A percentile compares a stretch with the other conserved stretches of the same genome.
These are phyloP conservation scores for Aurantiochytrium sp. DNA, from an alignment of 108 stramenopile species.

Conservation along the genomic window DNA sequence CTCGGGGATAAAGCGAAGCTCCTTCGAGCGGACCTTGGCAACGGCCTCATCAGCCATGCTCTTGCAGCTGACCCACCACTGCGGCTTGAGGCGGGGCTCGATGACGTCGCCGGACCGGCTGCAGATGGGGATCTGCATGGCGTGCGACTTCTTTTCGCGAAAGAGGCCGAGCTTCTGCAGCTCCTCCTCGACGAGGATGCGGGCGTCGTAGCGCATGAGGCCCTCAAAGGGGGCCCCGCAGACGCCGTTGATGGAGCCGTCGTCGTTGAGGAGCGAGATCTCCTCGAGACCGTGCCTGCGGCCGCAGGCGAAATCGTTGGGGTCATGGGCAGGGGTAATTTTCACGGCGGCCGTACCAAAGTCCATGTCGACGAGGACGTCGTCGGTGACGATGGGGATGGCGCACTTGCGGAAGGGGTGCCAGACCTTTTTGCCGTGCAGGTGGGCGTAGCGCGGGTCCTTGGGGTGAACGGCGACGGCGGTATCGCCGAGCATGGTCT, in stretches of 20 bases:
- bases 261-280: constrained; percentile 76
- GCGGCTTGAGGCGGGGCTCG: constrained; percentile 97
- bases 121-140: constrained; percentile 93
- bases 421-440: constrained; percentile 86
- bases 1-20: constrained; percentile 82
- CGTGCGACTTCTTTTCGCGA: constrained; percentile 87
- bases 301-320: constrained; percentile 97
- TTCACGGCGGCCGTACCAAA: constrained; percentile 99
- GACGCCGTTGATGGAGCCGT: constrained; percentile 85
- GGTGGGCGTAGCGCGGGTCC: constrained; percentile 89
- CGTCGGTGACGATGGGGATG: constrained; percentile 89
- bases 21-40: constrained; percentile 88
- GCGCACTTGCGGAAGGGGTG: constrained; percentile 84
- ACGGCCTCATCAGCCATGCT: constrained; percentile 86
- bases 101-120: constrained; percentile 94
- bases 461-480: constrained; percentile 97
- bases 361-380: constrained; percentile 87
- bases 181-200: constrained; percentile 88
- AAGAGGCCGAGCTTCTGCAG: constrained; percentile 86
- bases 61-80: constrained; percentile 96
- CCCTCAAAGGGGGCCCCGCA: constrained; percentile 74
- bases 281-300: constrained; percentile 89
- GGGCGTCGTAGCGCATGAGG: constrained; percentile 95
- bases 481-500: constrained; percentile 99
- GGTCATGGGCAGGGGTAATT: constrained; percentile 98